Evolutionary conservation across 1,139 yeast genomes (phyloP), one percentile per base, ranked within the genome.

Genomic region (Lodderomyces margitis): DNA sequence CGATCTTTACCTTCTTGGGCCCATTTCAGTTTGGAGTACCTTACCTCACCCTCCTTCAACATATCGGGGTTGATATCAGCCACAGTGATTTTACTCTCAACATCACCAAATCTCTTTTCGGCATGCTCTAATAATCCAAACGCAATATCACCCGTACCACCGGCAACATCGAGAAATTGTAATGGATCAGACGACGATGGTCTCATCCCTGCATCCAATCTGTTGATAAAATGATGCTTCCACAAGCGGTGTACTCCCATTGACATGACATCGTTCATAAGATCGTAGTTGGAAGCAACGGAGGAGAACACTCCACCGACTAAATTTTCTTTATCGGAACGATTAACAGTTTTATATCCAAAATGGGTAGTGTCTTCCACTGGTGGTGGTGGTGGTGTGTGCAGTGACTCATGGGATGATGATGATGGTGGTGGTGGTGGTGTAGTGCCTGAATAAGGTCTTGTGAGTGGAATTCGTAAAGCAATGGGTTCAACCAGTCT

Each of bases 111-210:
- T 50, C 81, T 80, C 38, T 74, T 66, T 50, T 86, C 83, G 9
- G 98, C 98, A 60, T 92, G 96, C 55, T 91, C 96, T 49, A 92
- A 70, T 48, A 94, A 75, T 5, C 98, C 94, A 66, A 89, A 89
- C 1, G 98, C 98, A 64, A 92, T 91, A 60, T 92, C 99, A 37
- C 98, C 99, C 12, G 98, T 89, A 24, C 99, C 99, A 45, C 98
- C 99, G 30, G 98, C 99, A 42, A 94, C 98, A 64, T 92, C 99
- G 49, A 92, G 74, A 57, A 92, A 91, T 48, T 83, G 80, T 57
- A 92, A 71, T 1, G 96, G 96, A 51, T 81, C 77, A 34, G 58
- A 59, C 8, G 89, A 81, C 35, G 92, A 95, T 4, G 96, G 91
- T 57, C 98, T 80, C 73, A 81, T 82, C 34, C 99, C 99, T 33